Conservation (phyloP, 176 grass and related monocot genomes). For the bread wheat (Triticum aestivum) region IWGSC_CS_RefSeq_v2.1 NC_057808.1:382673289-382673788, state of each 20-base stretch:
- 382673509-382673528: not conserved
- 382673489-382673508: not conserved
- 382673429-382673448: constrained; percentile 3
- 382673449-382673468: not conserved
- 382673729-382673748: not conserved
- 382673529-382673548: not conserved
- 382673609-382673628: not conserved
- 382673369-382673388: not conserved
- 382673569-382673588: not conserved
- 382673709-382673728: constrained; percentile 19
- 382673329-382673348: not conserved
- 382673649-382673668: not conserved
- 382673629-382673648: not conserved
- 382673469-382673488: not conserved
- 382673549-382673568: not conserved
- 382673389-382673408: not conserved
- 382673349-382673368: not conserved
- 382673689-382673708: constrained; percentile 11
- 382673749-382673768: not conserved
- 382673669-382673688: not conserved
- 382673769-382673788: not conserved
- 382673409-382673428: constrained; percentile 18
- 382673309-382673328: constrained; percentile 30
- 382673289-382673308: not conserved
- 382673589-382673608: constrained; percentile 32